Conservation (phyloP, 2,329 filamentous ascomycete species). For the Alternaria metachromatica region DNA sequence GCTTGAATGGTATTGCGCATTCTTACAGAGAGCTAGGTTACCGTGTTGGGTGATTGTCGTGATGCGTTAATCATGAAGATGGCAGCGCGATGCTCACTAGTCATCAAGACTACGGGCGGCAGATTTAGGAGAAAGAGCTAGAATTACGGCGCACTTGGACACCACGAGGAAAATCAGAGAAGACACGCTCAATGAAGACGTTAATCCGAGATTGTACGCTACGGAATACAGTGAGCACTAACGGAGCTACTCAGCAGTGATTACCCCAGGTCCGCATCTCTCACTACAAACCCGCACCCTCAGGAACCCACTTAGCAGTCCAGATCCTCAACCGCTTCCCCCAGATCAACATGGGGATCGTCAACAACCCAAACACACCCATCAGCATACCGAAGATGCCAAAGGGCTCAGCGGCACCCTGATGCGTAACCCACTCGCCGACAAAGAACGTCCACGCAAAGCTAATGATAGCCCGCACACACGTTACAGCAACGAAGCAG, state of each 20-base stretch:
- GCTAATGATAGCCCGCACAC: conserved; percentile 56
- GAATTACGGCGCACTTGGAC: not conserved
- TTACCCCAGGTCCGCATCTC: not conserved
- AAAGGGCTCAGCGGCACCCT: conserved; percentile 58
- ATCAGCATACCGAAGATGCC: conserved; percentile 62
- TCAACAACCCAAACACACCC: conserved; percentile 54
- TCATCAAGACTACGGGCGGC: not conserved
- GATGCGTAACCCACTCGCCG: conserved; percentile 54
- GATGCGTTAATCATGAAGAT: not conserved
- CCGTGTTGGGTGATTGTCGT: not conserved
- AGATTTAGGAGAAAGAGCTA: not conserved
- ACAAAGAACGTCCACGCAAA: conserved; percentile 65
- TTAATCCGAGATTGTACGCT: not conserved
- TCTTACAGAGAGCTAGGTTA: not conserved
- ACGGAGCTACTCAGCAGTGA: not conserved
- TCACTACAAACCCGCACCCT: conserved; percentile 20
- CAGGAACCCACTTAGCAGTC: conserved; percentile 44
- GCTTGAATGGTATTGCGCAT: not conserved
- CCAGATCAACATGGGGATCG: conserved; percentile 48
- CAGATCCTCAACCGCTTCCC: conserved; percentile 53
- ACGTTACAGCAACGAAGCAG: conserved; percentile 62
- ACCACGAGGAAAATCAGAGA: not conserved
- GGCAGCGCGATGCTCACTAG: not conserved
- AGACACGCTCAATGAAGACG: not conserved
- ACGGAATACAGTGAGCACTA: not conserved